These are phyloP conservation scores for Cercospora brassicicola DNA, from an alignment of 2,329 filamentous ascomycete species.

Conservation along the genomic window DNA sequence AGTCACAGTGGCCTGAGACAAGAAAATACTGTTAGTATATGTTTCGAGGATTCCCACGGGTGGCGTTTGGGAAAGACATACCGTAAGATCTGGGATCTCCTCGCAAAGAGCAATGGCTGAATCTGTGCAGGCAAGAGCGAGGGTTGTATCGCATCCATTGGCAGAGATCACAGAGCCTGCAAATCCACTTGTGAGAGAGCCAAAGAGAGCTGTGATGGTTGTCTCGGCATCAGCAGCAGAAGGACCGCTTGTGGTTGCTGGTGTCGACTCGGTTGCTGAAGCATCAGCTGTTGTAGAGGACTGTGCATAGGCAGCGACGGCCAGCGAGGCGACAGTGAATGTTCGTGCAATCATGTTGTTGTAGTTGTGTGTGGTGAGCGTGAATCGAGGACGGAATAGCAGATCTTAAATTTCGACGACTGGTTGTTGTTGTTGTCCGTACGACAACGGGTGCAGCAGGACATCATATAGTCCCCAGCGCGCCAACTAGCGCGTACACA, in stretches of 20 bases:
- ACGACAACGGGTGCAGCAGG: not conserved
- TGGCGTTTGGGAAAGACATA: not conserved
- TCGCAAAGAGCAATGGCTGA: not conserved
- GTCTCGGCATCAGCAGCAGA: constrained; percentile 3
- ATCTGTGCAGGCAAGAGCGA: constrained; percentile 20
- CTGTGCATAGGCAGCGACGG: constrained; percentile 6
- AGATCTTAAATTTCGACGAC: not conserved
- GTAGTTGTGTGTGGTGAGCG: not conserved
- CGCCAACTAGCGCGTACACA: not conserved
- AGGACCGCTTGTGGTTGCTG: constrained; percentile 5
- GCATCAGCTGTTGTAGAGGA: not conserved
- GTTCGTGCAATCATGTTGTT: constrained; percentile 11
- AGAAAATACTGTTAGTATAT: not conserved
- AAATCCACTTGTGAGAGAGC: constrained; percentile 11
- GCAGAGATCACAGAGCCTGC: constrained; percentile 19
- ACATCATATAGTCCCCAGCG: not conserved
- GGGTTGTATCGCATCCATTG: constrained; percentile 20
- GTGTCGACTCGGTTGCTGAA: not conserved
- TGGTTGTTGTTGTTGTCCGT: not conserved
- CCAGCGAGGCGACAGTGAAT: constrained; percentile 9
- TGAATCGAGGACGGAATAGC: not conserved
- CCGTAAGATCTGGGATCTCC: constrained; percentile 6
- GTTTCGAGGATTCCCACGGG: not conserved
- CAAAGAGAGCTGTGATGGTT: constrained; percentile 13
- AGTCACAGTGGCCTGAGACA: constrained; percentile 7